Percentiles rank a stretch among this genome's conserved stretches.
Evolutionary conservation across 768 basidiomycete genomes (phyloP).

Genomic region (Lentinus brumalis): DNA sequence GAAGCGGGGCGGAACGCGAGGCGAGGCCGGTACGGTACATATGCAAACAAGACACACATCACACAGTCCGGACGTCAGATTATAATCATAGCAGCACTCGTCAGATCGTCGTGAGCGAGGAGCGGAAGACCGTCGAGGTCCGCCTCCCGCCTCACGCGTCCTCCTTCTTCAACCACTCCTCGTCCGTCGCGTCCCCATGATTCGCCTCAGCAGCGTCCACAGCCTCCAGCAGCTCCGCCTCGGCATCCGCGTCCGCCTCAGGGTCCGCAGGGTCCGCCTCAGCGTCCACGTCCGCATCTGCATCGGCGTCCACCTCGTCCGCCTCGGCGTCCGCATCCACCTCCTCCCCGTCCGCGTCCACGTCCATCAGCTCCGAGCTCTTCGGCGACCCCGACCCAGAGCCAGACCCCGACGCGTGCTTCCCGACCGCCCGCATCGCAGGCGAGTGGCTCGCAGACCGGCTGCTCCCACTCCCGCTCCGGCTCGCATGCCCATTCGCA

Average conservation of each 20-base stretch:
- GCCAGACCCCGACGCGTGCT: not conserved
- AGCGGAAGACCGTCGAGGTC: not conserved
- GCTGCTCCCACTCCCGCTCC: constrained; percentile 11
- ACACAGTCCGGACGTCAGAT: too few relatives aligned
- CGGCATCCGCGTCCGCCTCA: constrained; percentile 35
- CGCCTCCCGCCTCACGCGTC: constrained; percentile 14
- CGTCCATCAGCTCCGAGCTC: constrained; percentile 16
- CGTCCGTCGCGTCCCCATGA: constrained; percentile 20
- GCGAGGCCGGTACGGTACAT: too few relatives aligned
- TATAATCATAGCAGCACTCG: too few relatives aligned
- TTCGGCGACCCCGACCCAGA: constrained; percentile 13
- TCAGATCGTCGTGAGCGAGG: not conserved
- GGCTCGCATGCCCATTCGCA: constrained; percentile 6
- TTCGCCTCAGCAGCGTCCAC: constrained; percentile 43
- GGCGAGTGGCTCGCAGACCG: constrained; percentile 17
- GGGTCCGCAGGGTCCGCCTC: constrained; percentile 37
- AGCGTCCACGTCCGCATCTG: constrained; percentile 35
- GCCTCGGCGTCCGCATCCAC: constrained; percentile 9
- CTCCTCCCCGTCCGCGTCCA: constrained; percentile 19
- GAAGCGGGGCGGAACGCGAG: too few relatives aligned
- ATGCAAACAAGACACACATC: too few relatives aligned
- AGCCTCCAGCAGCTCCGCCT: constrained; percentile 39
- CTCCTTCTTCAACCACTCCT: constrained; percentile 33
- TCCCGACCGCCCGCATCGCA: not conserved
- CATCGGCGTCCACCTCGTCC: constrained; percentile 34